Conservation (phyloP, 441 rosid species). For the Adansonia rubrostipa region DNA sequence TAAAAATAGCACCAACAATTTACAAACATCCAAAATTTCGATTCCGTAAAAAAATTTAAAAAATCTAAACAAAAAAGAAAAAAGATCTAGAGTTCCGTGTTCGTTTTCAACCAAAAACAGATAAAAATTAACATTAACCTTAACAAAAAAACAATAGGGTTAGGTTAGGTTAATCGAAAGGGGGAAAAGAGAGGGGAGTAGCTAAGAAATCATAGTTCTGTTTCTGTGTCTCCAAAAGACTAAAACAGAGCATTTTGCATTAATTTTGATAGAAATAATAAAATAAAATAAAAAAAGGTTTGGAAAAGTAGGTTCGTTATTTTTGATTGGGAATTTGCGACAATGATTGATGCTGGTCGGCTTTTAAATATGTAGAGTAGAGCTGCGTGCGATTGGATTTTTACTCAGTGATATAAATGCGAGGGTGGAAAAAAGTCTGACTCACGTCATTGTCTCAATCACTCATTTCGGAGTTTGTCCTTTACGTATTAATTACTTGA, state of each 20-base stretch:
- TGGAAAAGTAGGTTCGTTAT: too few species aligned
- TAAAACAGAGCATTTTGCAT: not conserved
- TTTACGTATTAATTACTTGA: too few species aligned
- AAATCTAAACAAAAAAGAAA: conserved; percentile 2
- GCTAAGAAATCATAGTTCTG: conserved; percentile 22
- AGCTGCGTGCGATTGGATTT: too few species aligned
- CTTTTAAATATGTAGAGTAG: too few species aligned
- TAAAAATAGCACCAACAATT: conserved; percentile 33
- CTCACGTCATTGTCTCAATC: too few species aligned
- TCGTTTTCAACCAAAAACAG: not conserved
- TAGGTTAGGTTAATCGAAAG: conserved; percentile 21
- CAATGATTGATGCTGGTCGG: too few species aligned
- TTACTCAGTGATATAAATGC: too few species aligned
- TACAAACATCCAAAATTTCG: conserved; percentile 12
- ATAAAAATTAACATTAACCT: not conserved
- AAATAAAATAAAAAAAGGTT: too few species aligned
- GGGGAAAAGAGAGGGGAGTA: not conserved
- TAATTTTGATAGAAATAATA: not conserved
- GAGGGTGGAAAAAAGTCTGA: too few species aligned
- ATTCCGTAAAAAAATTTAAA: not conserved
- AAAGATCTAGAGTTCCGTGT: conserved; percentile 34
- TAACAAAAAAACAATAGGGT: conserved; percentile 27
- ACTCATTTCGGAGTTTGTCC: too few species aligned
- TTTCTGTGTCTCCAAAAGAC: not conserved
- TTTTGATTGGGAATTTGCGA: too few species aligned